Evolutionary conservation across 1,284 basidiomycete species (phyloP).

Genomic region (Rhodotorula sp.): DNA sequence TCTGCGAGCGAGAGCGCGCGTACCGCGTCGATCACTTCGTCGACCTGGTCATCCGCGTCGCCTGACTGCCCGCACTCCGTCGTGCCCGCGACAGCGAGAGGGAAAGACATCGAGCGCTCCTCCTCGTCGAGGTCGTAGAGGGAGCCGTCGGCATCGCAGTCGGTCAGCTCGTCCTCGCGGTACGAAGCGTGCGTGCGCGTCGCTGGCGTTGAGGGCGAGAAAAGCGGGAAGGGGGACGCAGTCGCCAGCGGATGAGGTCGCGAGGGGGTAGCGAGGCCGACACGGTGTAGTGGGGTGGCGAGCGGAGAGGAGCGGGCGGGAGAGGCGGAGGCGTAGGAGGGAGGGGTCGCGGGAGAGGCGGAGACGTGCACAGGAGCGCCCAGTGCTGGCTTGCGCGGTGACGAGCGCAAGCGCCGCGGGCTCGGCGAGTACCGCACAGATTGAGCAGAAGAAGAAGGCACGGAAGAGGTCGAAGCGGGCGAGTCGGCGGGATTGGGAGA

Average conservation of each 20-base stretch:
- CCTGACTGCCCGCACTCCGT: not conserved
- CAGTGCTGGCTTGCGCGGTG: conserved; percentile 1
- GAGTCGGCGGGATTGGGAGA: not conserved
- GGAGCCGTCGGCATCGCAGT: conserved; percentile 26
- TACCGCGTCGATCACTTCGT: not conserved
- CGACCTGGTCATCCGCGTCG: conserved; percentile 1
- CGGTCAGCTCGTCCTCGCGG: conserved; percentile 29
- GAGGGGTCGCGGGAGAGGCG: not conserved
- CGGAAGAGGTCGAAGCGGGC: too few species aligned
- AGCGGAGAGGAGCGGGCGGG: not conserved
- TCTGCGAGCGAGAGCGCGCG: not conserved
- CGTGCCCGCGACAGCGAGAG: not conserved
- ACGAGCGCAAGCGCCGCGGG: not conserved
- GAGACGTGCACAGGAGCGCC: not conserved
- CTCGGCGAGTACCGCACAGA: not conserved
- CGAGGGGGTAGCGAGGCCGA: not conserved
- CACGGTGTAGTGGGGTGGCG: not conserved
- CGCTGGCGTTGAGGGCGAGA: conserved; percentile 21
- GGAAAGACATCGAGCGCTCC: conserved; percentile 11
- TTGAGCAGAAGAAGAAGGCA: not conserved
- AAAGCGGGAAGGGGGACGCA: conserved; percentile 8
- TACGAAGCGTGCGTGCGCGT: conserved; percentile 17
- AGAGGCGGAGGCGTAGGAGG: not conserved
- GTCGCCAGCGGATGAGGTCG: not conserved
- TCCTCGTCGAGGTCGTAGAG: conserved; percentile 16